Conservation (phyloP, 2,329 filamentous ascomycete species). For the Diaporthe helianthi region DNA sequence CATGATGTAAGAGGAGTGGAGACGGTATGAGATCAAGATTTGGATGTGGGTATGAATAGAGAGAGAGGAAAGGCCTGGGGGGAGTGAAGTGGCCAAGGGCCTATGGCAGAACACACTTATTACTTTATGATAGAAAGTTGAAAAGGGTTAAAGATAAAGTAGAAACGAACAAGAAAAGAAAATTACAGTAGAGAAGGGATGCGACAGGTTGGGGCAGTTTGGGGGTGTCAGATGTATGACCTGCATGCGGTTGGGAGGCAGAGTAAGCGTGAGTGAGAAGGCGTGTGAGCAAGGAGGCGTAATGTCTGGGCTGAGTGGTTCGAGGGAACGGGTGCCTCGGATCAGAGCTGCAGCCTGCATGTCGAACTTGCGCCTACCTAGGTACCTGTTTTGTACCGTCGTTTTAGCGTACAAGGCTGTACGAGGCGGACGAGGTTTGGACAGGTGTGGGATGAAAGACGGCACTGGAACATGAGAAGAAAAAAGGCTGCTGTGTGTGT, state of each 20-base stretch:
- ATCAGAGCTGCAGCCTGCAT: conserved; percentile 12
- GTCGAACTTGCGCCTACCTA: background rate
- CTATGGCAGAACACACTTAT: conserved; percentile 19
- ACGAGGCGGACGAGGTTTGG: background rate
- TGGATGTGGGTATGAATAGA: background rate
- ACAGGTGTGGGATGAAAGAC: background rate
- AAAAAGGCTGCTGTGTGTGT: conserved; percentile 3
- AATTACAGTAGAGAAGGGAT: background rate
- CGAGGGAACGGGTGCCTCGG: conserved; percentile 15
- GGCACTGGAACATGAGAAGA: background rate
- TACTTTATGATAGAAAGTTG: background rate
- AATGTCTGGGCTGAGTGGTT: conserved; percentile 4
- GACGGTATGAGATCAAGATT: background rate
- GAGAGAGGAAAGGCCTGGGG: background rate
- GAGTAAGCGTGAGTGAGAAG: background rate
- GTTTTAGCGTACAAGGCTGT: background rate
- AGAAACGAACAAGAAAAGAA: background rate
- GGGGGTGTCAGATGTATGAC: conserved; percentile 17
- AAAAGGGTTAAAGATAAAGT: background rate
- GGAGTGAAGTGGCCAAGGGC: background rate
- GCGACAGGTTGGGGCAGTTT: conserved; percentile 5
- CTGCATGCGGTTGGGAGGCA: background rate
- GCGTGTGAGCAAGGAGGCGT: background rate
- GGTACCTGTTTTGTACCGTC: background rate
- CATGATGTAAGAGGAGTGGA: conserved; percentile 20